Evolutionary conservation across 2,329 filamentous ascomycete species (phyloP).

Genomic region (Aspergillus tanneri): DNA sequence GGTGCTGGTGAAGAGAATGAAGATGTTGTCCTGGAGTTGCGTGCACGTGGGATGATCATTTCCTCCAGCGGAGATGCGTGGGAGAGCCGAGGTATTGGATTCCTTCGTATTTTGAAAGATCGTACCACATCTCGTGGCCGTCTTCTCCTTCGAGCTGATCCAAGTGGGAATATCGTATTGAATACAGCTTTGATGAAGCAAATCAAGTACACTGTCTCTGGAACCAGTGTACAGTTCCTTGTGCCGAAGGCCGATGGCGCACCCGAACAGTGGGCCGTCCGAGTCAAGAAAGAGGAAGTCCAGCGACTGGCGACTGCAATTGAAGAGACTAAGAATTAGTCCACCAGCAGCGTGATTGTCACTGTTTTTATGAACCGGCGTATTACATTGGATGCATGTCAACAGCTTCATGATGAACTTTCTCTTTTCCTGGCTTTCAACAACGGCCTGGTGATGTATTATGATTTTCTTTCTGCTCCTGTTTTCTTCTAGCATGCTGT

Average conservation of each 20-base stretch:
- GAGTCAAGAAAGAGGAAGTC: conserved; percentile 55
- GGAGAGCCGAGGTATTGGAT: conserved; percentile 69
- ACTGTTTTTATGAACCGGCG: conserved; percentile 9
- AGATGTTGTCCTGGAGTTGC: conserved; percentile 66
- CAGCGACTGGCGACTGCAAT: conserved; percentile 17
- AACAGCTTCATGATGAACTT: conserved; percentile 12
- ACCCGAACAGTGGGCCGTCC: conserved; percentile 69
- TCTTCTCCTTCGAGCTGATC: conserved; percentile 71
- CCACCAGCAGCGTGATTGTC: background rate
- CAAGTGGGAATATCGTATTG: conserved; percentile 69
- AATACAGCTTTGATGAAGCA: conserved; percentile 65
- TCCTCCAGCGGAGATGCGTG: conserved; percentile 56
- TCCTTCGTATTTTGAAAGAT: conserved; percentile 70
- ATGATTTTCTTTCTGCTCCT: conserved; percentile 13
- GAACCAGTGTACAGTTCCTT: conserved; percentile 46
- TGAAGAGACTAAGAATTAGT: conserved; percentile 23
- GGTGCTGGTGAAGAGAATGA: conserved; percentile 72
- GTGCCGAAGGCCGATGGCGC: conserved; percentile 57
- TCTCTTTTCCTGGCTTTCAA: conserved; percentile 7
- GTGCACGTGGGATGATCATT: conserved; percentile 66
- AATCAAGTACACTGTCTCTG: conserved; percentile 61
- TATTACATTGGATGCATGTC: conserved; percentile 16
- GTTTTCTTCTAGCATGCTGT: background rate
- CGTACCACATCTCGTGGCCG: conserved; percentile 66
- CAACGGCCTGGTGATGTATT: conserved; percentile 17